Evolutionary conservation across 352 stramenopile species (phyloP), one percentile per base, ranked within the genome.

Genomic region (Globisporangium iwayamae): DNA sequence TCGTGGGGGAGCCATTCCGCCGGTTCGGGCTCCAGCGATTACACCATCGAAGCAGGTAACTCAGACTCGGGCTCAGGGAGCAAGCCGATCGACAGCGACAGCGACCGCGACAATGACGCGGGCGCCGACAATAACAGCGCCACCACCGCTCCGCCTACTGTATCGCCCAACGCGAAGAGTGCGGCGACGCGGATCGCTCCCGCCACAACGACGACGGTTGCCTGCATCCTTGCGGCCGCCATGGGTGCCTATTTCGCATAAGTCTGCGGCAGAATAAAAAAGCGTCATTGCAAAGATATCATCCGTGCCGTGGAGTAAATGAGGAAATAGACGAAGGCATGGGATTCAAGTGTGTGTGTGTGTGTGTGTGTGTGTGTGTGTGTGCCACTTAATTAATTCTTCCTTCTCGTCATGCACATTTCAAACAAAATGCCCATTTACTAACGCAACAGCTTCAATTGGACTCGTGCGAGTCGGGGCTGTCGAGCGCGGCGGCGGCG

Each of bases 381-480:
- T 22, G 39, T 22, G 18, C 18, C n/a, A 48, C 10, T 22, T 48
- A 48, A 48, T 56, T 39, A 28, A 54, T 3, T 54, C 28, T 34
- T 25, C 14, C 3, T 20, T 11, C 50, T 41, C 28, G 39, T 38
- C 14, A 25, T 38, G 30, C 50, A 38, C 32, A 36, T 9, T 4
- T 32, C 18, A 3, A 36, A 38, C 34, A 41, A 41, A 56, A 28
- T 28, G 25, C 25, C 25, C 25, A 28, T 28, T 28, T 28, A 28
- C 25, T 28, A 28, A 28, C 25, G 1, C 25, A 28, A 28, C 25
- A 28, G 25, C 25, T 22, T 56, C 22, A 57, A 13, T 20, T 43
- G 28, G 28, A 43, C 51, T 56, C 51, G 51, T 43, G n/a, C 16
- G 51, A 56, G 34, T 56, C 30, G 16, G 28, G 51, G n/a, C 30